Conservation (phyloP, 352 stramenopile species). For the Phytophthora hibernalis region DNA sequence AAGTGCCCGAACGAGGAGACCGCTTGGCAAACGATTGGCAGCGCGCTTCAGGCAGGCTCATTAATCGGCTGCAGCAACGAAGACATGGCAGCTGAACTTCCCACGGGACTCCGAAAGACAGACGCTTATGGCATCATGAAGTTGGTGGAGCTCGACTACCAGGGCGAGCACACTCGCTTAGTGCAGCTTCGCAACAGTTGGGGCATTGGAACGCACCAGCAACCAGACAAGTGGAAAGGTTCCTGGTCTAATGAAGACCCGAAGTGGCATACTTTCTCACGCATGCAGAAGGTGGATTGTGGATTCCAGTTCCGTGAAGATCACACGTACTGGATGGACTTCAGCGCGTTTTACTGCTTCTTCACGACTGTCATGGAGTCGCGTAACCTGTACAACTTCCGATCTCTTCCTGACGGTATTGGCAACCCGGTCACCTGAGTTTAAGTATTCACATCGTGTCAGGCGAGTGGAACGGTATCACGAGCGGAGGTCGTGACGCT, state of each 20-base stretch:
- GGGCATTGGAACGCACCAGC: slow-evolving; percentile 64
- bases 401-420: slow-evolving; percentile 63
- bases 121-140: slow-evolving; percentile 81
- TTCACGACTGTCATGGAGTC: slow-evolving; percentile 83
- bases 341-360: slow-evolving; percentile 80
- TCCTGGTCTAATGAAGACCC: slow-evolving; percentile 75
- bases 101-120: slow-evolving; percentile 69
- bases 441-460: slow-evolving; percentile 77
- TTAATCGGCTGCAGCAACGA: slow-evolving; percentile 81
- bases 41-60: slow-evolving; percentile 61
- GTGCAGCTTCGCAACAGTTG: slow-evolving; percentile 87
- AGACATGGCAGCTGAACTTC: slow-evolving; percentile 66
- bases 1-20: slow-evolving; percentile 62
- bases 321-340: slow-evolving; percentile 86
- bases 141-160: slow-evolving; percentile 74
- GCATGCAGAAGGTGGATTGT: slow-evolving; percentile 74
- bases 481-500: slow-evolving; percentile 73
- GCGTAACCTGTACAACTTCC: slow-evolving; percentile 87
- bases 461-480: slow-evolving; percentile 86
- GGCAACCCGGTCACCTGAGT: slow-evolving; percentile 65
- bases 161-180: slow-evolving; percentile 61
- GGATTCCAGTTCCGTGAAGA: slow-evolving; percentile 87
- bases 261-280: slow-evolving; percentile 78
- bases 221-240: slow-evolving; percentile 74
- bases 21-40: slow-evolving; percentile 60